A percentile compares a stretch with the other conserved stretches of the same genome.
phyloP scores from a whole-genome alignment of 495 filamentous ascomycete species.

The Penicillium diatomitis region DNA sequence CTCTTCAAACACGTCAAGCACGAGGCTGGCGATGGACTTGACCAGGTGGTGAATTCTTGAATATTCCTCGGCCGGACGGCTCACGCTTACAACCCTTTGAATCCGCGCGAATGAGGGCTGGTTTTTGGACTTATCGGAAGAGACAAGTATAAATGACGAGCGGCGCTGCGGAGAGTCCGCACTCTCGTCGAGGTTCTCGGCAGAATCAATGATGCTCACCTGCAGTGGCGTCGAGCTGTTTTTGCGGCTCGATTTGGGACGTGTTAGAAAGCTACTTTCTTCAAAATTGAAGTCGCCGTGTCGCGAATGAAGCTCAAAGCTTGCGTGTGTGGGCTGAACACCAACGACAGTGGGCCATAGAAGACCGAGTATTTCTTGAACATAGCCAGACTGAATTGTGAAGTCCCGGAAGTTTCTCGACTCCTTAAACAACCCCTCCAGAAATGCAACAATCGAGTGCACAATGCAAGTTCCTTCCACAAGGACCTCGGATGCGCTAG shows the following conservation, averaged over 20 bases:
- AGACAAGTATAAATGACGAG: constrained; percentile 85
- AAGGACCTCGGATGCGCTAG: constrained; percentile 5
- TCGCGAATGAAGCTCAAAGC: constrained; percentile 71
- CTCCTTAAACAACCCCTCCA: constrained; percentile 64
- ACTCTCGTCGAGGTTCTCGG: constrained; percentile 39
- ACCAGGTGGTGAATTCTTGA: constrained; percentile 59
- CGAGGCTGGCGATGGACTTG: constrained; percentile 64
- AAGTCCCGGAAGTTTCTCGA: constrained; percentile 74
- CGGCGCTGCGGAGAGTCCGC: constrained; percentile 54
- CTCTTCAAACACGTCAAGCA: constrained; percentile 70
- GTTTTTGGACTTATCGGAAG: constrained; percentile 51
- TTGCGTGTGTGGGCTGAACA: constrained; percentile 68
- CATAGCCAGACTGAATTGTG: constrained; percentile 64
- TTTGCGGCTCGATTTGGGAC: constrained; percentile 53
- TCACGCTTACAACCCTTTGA: constrained; percentile 43
- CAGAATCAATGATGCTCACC: constrained; percentile 53
- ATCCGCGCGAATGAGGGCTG: constrained; percentile 51
- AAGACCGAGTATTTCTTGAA: constrained; percentile 64
- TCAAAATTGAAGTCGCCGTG: constrained; percentile 75
- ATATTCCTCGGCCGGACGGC: constrained; percentile 31
- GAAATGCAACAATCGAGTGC: constrained; percentile 65
- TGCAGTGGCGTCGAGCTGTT: constrained; percentile 50
- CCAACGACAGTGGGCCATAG: constrained; percentile 82
- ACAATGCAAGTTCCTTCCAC: constrained; percentile 39
- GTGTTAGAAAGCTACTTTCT: constrained; percentile 72